A percentile compares a stretch with the other conserved stretches of the same genome.
Evolutionary conservation across 306 rosid species (phyloP).

Genomic region (Castanea mollissima): DNA sequence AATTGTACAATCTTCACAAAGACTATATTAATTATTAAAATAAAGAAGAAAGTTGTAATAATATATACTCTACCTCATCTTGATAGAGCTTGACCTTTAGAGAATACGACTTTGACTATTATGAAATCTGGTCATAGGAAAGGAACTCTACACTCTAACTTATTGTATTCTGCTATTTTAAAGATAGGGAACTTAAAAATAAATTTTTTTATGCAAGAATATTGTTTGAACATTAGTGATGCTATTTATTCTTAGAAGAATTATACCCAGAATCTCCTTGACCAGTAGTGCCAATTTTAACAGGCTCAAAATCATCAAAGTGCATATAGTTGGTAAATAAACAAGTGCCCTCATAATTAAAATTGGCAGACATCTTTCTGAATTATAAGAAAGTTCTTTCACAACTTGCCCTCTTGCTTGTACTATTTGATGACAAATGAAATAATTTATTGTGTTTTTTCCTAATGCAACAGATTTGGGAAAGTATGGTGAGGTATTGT

Average conservation of each 20-base stretch:
- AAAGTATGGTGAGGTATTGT: conserved; percentile 54
- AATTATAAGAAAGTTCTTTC: background rate
- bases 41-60: background rate
- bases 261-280: background rate
- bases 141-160: background rate
- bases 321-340: background rate
- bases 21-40: background rate
- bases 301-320: background rate
- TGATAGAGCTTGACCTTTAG: background rate
- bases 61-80: background rate
- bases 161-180: background rate
- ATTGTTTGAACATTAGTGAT: background rate
- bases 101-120: background rate
- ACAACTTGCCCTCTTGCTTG: background rate
- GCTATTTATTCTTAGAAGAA: background rate
- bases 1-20: background rate
- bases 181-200: background rate
- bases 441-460: background rate
- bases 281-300: background rate
- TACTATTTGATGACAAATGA: background rate
- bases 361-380: background rate
- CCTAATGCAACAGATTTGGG: conserved; percentile 65
- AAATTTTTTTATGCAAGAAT: background rate
- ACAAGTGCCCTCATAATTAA: background rate
- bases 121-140: background rate